These are phyloP conservation scores for Coniochaeta prunicola DNA, from an alignment of 2,329 filamentous ascomycete genomes.

Conservation along the genomic window DNA sequence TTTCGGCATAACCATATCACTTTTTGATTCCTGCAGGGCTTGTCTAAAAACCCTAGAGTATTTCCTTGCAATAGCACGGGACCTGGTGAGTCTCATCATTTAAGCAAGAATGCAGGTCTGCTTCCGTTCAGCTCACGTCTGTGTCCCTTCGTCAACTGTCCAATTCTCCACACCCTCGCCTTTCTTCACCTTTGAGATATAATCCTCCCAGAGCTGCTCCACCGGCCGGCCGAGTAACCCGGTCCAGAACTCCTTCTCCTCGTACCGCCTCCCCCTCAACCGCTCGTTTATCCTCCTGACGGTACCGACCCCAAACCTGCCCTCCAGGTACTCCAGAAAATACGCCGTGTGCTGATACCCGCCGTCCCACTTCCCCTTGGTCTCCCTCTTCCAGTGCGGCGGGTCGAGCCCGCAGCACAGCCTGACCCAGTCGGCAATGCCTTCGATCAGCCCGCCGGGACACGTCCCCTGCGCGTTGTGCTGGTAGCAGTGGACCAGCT, in stretches of 20 bases:
- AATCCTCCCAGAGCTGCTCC: conserved; percentile 66
- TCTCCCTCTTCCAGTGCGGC: conserved; percentile 70
- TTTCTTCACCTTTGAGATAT: conserved; percentile 33
- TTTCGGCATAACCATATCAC: background rate
- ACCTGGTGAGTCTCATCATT: background rate
- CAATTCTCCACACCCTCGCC: background rate
- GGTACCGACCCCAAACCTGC: conserved; percentile 50
- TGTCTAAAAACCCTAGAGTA: background rate
- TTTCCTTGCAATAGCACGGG: background rate
- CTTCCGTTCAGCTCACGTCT: conserved; percentile 5
- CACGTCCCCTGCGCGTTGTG: conserved; percentile 57
- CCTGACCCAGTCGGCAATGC: conserved; percentile 88
- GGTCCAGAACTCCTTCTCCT: conserved; percentile 60
- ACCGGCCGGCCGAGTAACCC: conserved; percentile 60
- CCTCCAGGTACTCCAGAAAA: conserved; percentile 81
- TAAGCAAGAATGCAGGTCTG: too few relatives aligned
- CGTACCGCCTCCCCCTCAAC: conserved; percentile 55
- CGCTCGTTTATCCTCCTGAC: conserved; percentile 60
- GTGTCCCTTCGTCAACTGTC: conserved; percentile 10
- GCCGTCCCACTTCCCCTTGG: conserved; percentile 64
- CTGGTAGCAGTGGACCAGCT: conserved; percentile 94
- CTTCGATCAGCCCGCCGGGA: conserved; percentile 78
- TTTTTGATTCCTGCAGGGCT: background rate
- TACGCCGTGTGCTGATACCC: conserved; percentile 90
- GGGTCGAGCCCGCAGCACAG: conserved; percentile 65